Conservation (phyloP, 352 stramenopile species). For the Lagenidium giganteum region DNA sequence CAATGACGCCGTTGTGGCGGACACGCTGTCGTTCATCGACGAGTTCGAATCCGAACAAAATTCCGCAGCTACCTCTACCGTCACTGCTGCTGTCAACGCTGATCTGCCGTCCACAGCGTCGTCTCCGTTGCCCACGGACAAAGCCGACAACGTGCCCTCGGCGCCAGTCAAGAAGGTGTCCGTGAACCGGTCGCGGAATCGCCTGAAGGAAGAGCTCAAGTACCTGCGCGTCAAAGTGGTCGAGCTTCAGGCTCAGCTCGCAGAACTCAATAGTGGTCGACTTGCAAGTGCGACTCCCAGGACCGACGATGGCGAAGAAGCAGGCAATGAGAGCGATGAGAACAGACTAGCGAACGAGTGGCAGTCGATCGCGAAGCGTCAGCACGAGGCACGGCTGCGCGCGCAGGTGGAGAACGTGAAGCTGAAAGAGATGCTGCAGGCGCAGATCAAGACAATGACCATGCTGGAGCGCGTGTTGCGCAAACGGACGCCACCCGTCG, state of each 20-base stretch:
- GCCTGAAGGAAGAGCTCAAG: constrained; percentile 28
- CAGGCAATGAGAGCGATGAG: constrained; percentile 7
- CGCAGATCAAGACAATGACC: no score
- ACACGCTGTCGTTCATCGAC: no score
- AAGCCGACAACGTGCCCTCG: neutral
- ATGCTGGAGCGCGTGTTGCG: no score
- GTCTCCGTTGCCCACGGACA: neutral
- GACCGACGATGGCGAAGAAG: constrained; percentile 1
- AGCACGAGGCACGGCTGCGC: constrained; percentile 11
- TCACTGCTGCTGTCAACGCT: no score
- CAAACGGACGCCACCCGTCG: no score
- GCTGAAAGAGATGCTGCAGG: no score
- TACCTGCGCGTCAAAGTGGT: constrained; percentile 16
- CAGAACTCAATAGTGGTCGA: constrained; percentile 18
- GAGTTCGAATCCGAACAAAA: no score
- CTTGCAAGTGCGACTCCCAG: constrained; percentile 1
- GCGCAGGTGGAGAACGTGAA: constrained; percentile 11
- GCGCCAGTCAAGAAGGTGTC: constrained; percentile 18
- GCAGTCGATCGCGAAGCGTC: constrained; percentile 8
- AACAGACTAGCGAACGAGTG: constrained; percentile 8
- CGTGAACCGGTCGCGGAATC: constrained; percentile 39
- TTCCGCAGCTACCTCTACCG: no score
- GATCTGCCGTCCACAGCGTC: no score
- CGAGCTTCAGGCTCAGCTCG: constrained; percentile 21
- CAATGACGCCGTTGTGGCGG: constrained; percentile 3